Conservation (phyloP, 352 stramenopile genomes). For the Phytophthora tubulina region DNA sequence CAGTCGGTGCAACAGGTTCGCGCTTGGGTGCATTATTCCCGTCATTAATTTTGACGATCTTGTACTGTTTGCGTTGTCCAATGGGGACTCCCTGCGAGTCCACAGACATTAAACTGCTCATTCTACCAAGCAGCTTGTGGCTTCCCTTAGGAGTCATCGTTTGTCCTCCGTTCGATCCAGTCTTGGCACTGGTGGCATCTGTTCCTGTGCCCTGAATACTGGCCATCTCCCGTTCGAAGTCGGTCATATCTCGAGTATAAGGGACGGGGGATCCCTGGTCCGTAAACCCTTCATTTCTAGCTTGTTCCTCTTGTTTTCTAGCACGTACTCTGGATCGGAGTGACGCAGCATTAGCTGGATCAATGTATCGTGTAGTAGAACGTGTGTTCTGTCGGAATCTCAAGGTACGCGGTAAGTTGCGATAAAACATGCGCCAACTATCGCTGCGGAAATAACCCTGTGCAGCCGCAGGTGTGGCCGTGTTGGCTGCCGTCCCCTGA, state of each 20-base stretch:
- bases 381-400: conserved; percentile 82
- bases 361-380: conserved; percentile 81
- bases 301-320: conserved; percentile 58
- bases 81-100: conserved; percentile 49
- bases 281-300: conserved; percentile 41
- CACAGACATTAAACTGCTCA: conserved; percentile 69
- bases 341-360: conserved; percentile 73
- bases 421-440: conserved; percentile 74
- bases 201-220: conserved; percentile 27
- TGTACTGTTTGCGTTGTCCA: conserved; percentile 59
- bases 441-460: conserved; percentile 43
- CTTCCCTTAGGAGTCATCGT: conserved; percentile 47
- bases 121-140: conserved; percentile 43
- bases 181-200: conserved; percentile 27
- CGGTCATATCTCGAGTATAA: conserved; percentile 40
- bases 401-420: conserved; percentile 71
- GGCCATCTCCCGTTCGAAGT: conserved; percentile 68
- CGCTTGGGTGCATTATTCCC: conserved; percentile 45
- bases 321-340: conserved; percentile 64
- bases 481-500: conserved; percentile 4
- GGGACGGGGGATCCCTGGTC: conserved; percentile 38
- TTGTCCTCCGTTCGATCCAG: conserved; percentile 11
- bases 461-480: conserved; percentile 13
- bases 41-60: conserved; percentile 80
- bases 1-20: conserved; percentile 9